Evolutionary conservation across 805 yeast species (phyloP).

Genomic region (Lipomyces spencermartinsiae): DNA sequence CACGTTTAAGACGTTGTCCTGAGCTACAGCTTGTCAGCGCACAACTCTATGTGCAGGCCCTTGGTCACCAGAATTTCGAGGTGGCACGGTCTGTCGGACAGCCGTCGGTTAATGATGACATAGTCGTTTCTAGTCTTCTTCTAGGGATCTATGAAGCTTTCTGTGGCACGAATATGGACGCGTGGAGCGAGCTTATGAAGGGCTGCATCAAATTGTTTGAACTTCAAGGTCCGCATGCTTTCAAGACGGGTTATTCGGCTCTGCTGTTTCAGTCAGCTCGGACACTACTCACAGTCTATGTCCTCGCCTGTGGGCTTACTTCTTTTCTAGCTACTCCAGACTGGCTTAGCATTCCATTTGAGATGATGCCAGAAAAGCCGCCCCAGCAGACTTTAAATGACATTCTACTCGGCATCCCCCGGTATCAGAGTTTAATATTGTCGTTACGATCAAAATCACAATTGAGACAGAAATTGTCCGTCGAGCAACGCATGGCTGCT

Average conservation of each 20-base stretch:
- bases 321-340: conserved; percentile 10
- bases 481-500: conserved; percentile 1
- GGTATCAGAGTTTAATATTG: background rate
- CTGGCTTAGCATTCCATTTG: conserved; percentile 15
- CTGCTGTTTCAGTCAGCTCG: conserved; percentile 6
- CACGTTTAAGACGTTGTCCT: background rate
- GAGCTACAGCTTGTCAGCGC: background rate
- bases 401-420: background rate
- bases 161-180: background rate
- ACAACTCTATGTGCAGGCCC: background rate
- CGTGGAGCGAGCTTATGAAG: conserved; percentile 7
- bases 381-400: conserved; percentile 7
- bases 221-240: conserved; percentile 9
- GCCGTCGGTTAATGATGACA: background rate
- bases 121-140: background rate
- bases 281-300: background rate
- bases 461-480: background rate
- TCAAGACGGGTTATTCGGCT: conserved; percentile 2
- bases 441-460: background rate
- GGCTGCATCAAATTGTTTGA: conserved; percentile 2
- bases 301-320: background rate
- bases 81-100: background rate
- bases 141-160: conserved; percentile 6
- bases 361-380: background rate
- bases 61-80: background rate